Percentiles rank a stretch among this genome's conserved stretches.
These are phyloP conservation scores for Canariomyces notabilis DNA, from an alignment of 2,329 filamentous ascomycete genomes.

Conservation along the genomic window DNA sequence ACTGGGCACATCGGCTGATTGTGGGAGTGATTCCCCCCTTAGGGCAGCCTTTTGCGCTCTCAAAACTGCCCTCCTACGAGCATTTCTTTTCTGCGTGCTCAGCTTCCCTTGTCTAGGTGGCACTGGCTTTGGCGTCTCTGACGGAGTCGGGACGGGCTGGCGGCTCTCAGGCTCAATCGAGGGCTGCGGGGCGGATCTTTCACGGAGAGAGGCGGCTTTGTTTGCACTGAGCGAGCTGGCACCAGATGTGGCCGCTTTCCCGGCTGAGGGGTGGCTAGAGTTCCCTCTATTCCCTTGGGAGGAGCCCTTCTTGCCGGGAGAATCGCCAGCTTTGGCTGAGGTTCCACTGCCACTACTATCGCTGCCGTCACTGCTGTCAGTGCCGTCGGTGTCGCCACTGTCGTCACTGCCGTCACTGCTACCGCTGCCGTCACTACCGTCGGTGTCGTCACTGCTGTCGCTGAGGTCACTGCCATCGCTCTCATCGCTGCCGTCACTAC, in stretches of 20 bases:
- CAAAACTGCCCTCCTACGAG: constrained; percentile 38
- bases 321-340: constrained; percentile 3
- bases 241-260: neutral
- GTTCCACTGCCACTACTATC: neutral
- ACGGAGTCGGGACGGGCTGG: neutral
- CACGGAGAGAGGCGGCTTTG: neutral
- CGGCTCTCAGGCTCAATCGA: neutral
- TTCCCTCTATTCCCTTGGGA: constrained; percentile 4
- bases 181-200: too few species aligned
- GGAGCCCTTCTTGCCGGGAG: constrained; percentile 15
- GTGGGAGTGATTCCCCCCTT: neutral
- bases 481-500: constrained; percentile 10
- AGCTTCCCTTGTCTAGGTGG: constrained; percentile 31
- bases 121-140: constrained; percentile 2
- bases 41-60: constrained; percentile 15
- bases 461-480: constrained; percentile 11
- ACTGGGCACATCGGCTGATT: neutral
- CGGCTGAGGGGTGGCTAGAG: neutral
- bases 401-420: constrained; percentile 15
- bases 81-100: constrained; percentile 48
- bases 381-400: constrained; percentile 16
- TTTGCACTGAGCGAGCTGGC: neutral
- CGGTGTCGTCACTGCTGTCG: constrained; percentile 5
- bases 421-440: constrained; percentile 3
- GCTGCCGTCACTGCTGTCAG: neutral